phyloP scores from a whole-genome alignment of 352 stramenopile genomes.

The Globisporangium carolinianum region DNA sequence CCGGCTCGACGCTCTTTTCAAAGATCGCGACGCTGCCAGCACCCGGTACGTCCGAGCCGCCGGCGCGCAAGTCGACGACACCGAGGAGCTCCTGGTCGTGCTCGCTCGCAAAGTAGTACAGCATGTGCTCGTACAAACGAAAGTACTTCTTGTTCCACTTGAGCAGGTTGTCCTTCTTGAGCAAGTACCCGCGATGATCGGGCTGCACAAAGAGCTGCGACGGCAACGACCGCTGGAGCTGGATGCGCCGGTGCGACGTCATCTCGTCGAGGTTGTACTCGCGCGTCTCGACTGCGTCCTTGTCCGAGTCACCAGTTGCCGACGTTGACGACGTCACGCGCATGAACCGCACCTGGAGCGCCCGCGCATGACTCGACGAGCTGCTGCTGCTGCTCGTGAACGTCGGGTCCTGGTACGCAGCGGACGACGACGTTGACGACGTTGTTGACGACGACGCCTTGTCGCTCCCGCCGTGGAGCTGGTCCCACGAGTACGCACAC shows the following conservation, averaged over 20 bases:
- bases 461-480: slow-evolving; percentile 59
- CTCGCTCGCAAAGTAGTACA: slow-evolving; percentile 87
- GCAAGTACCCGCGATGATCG: slow-evolving; percentile 70
- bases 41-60: slow-evolving; percentile 59
- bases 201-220: slow-evolving; percentile 75
- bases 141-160: slow-evolving; percentile 90
- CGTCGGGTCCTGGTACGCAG: slow-evolving; percentile 55
- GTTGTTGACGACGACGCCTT: slow-evolving; percentile 42
- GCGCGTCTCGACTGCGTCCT: slow-evolving; percentile 77
- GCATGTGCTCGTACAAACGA: slow-evolving; percentile 79
- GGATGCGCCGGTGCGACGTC: slow-evolving; percentile 69
- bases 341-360: slow-evolving; percentile 85
- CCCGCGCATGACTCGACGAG: slow-evolving; percentile 52
- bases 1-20: slow-evolving; percentile 57
- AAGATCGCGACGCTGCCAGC: slow-evolving; percentile 79
- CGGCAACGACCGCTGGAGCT: slow-evolving; percentile 75
- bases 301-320: slow-evolving; percentile 42
- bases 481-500: slow-evolving; percentile 85
- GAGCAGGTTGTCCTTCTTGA: slow-evolving; percentile 86
- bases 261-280: slow-evolving; percentile 88
- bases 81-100: slow-evolving; percentile 77
- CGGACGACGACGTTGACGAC: slow-evolving; percentile 43
- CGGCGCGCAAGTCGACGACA: slow-evolving; percentile 72
- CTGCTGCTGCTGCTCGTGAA: slow-evolving; percentile 45
- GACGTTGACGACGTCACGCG: slow-evolving; percentile 72